These are phyloP conservation scores for Zalerion maritima DNA, from an alignment of 495 filamentous ascomycete species.

Conservation along the genomic window DNA sequence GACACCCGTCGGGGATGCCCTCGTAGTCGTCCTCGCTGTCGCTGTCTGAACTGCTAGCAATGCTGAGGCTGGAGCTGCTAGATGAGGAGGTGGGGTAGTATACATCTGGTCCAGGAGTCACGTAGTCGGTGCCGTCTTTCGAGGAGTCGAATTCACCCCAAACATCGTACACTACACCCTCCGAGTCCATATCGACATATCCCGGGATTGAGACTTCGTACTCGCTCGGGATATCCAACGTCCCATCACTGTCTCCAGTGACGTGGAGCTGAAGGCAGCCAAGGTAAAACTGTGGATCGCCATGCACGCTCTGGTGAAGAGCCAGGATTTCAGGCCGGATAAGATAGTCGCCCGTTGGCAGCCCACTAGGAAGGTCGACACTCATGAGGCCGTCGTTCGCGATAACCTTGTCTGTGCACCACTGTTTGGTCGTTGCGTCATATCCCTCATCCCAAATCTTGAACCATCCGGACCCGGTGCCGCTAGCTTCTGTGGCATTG, in stretches of 20 bases:
- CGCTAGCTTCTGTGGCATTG: constrained; percentile 23
- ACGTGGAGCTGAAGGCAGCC: constrained; percentile 61
- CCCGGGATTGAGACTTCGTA: constrained; percentile 48
- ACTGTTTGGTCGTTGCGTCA: constrained; percentile 31
- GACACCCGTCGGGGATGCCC: constrained; percentile 34
- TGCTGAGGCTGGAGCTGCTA: no score
- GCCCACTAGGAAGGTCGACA: constrained; percentile 40
- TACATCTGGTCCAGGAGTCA: constrained; percentile 40
- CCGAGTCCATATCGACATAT: constrained; percentile 35
- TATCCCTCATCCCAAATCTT: constrained; percentile 62
- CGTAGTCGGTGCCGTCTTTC: no score
- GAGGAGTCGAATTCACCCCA: constrained; percentile 25
- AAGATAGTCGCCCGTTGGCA: constrained; percentile 53
- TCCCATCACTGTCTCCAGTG: constrained; percentile 24
- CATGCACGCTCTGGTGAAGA: constrained; percentile 44
- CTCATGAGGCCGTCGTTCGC: constrained; percentile 46
- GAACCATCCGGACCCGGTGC: constrained; percentile 59
- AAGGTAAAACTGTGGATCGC: constrained; percentile 50
- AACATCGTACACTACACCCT: constrained; percentile 47
- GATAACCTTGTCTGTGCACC: constrained; percentile 57
- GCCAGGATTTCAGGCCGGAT: constrained; percentile 54
- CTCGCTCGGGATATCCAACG: constrained; percentile 19
- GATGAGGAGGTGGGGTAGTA: constrained; percentile 21
- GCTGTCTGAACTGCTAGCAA: constrained; percentile 3
- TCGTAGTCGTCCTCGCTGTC: constrained; percentile 21